Conservation (phyloP, 768 basidiomycete genomes). For the Tubosaeta sp. region DNA sequence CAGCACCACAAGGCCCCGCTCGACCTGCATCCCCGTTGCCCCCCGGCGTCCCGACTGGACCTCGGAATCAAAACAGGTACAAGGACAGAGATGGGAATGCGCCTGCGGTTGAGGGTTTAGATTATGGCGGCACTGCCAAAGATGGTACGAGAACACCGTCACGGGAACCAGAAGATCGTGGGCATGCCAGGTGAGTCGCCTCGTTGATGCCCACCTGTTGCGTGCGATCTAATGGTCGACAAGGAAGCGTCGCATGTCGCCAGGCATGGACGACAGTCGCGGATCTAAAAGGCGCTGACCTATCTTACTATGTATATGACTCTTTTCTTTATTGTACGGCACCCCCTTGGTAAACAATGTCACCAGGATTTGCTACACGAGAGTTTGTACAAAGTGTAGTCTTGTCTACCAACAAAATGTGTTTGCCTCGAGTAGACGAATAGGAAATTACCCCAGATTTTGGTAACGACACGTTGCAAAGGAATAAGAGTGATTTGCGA, state of each 20-base stretch:
- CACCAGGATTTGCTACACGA: background rate
- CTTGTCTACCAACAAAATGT: background rate
- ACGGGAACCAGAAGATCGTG: conserved; percentile 65
- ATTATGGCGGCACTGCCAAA: conserved; percentile 67
- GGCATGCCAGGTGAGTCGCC: conserved; percentile 47
- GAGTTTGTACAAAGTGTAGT: background rate
- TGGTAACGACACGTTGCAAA: background rate
- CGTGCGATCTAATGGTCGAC: conserved; percentile 5
- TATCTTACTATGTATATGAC: conserved; percentile 27
- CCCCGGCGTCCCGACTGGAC: conserved; percentile 83
- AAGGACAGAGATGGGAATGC: conserved; percentile 85
- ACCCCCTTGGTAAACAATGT: conserved; percentile 8
- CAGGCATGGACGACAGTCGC: conserved; percentile 62
- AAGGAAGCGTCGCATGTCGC: conserved; percentile 73
- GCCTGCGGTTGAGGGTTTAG: conserved; percentile 83
- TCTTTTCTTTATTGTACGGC: conserved; percentile 24
- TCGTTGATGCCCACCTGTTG: background rate
- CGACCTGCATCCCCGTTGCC: conserved; percentile 83
- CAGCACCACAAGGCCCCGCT: conserved; percentile 50
- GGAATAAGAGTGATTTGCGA: background rate
- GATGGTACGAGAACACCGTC: conserved; percentile 52
- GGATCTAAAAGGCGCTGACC: conserved; percentile 67
- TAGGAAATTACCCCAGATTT: background rate
- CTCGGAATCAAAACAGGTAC: conserved; percentile 85
- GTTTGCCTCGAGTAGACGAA: background rate